Evolutionary conservation across 1,284 basidiomycete species (phyloP).

Genomic region (Porogramme epimiltina): DNA sequence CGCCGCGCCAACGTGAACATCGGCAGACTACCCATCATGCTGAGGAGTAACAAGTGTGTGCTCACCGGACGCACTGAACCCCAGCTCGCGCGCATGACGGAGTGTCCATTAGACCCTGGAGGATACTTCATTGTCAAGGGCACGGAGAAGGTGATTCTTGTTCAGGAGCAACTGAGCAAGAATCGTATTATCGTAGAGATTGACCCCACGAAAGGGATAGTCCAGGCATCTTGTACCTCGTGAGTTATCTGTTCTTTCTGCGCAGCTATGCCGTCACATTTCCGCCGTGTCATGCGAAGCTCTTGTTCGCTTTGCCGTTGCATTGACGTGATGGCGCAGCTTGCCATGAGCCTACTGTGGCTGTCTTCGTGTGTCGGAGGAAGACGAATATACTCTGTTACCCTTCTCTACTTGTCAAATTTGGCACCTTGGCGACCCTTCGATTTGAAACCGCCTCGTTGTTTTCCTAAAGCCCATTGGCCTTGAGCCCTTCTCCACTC

Average conservation of each 20-base stretch:
- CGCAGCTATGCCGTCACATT: no score
- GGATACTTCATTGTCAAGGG: conserved; percentile 99
- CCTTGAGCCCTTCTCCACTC: no score
- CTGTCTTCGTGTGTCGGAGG: no score
- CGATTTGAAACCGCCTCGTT: no score
- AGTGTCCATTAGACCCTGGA: conserved; percentile 98
- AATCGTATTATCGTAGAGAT: conserved; percentile 99
- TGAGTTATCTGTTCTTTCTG: conserved; percentile 43
- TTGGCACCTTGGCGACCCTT: no score
- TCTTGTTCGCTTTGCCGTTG: no score
- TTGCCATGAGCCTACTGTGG: no score
- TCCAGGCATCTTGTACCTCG: conserved; percentile 98
- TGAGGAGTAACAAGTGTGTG: conserved; percentile 93
- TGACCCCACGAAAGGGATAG: conserved; percentile 87
- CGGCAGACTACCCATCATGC: conserved; percentile 95
- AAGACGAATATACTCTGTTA: no score
- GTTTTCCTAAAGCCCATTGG: no score
- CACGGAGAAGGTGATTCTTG: conserved; percentile 99
- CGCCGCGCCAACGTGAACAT: conserved; percentile 86
- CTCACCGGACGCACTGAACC: conserved; percentile 79
- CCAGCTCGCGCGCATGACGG: conserved; percentile 89
- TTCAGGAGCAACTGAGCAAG: conserved; percentile 99
- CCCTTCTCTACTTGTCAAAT: no score
- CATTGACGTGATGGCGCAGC: no score
- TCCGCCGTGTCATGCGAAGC: no score